phyloP scores from a whole-genome alignment of 2,329 filamentous ascomycete genomes.

The Immersiporthe knoxdaviesiana region DNA sequence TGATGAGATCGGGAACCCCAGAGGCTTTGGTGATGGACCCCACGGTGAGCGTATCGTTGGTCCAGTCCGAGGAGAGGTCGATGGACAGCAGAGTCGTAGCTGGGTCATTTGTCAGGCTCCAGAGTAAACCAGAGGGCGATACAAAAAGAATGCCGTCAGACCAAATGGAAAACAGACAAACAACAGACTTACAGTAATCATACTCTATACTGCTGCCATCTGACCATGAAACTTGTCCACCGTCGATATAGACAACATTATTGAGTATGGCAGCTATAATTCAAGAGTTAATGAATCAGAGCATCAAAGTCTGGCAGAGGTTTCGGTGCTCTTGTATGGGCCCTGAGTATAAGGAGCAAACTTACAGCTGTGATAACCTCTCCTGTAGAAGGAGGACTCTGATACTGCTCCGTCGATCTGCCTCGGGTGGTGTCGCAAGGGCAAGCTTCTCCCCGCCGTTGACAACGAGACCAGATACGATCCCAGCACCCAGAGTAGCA shows the following conservation, averaged over 20 bases:
- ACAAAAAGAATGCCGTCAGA: no score
- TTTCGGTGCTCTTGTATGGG: background rate
- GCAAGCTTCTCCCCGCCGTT: background rate
- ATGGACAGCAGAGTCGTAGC: background rate
- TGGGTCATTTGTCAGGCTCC: background rate
- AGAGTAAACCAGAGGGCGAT: no score
- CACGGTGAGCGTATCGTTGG: background rate
- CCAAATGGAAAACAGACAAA: no score
- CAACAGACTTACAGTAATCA: background rate
- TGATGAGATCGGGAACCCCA: conserved; percentile 3
- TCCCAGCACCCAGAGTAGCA: background rate
- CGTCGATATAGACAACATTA: background rate
- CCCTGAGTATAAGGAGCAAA: background rate
- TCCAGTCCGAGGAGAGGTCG: conserved; percentile 15
- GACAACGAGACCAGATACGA: background rate
- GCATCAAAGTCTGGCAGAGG: background rate
- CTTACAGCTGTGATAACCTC: background rate
- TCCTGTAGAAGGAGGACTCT: background rate
- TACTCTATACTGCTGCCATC: background rate
- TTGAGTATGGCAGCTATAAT: background rate
- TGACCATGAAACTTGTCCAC: background rate
- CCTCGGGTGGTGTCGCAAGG: background rate
- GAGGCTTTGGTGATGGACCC: conserved; percentile 10
- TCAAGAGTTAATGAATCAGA: no score
- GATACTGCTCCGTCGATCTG: background rate